Conservation (phyloP, 1,284 basidiomycete genomes). For the Ustanciosporium gigantosporum region DNA sequence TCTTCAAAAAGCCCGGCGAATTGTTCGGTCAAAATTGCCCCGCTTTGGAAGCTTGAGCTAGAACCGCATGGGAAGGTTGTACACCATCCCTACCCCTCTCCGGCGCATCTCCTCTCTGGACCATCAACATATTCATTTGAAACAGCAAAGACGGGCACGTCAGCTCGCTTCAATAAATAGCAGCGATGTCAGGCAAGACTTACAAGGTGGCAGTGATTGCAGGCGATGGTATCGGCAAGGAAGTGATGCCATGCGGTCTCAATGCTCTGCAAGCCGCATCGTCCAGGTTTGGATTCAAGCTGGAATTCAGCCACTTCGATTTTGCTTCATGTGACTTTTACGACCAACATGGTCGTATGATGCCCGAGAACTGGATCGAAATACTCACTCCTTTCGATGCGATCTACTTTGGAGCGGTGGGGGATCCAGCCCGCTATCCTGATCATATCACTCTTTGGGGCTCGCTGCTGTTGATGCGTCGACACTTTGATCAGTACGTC, state of each 20-base stretch:
- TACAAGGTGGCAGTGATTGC: conserved; percentile 67
- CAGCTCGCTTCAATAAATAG: not conserved
- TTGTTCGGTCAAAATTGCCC: too few relatives aligned
- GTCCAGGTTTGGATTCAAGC: conserved; percentile 57
- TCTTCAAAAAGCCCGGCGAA: too few relatives aligned
- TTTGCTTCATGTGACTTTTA: conserved; percentile 62
- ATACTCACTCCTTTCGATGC: conserved; percentile 60
- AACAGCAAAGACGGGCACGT: too few relatives aligned
- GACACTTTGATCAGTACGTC: conserved; percentile 68
- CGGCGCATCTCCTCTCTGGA: too few relatives aligned
- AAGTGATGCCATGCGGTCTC: conserved; percentile 53
- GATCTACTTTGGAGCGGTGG: conserved; percentile 64
- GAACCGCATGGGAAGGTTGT: too few relatives aligned
- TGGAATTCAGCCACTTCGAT: conserved; percentile 63
- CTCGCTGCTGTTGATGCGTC: conserved; percentile 62
- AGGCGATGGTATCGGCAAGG: conserved; percentile 68
- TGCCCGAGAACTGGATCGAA: conserved; percentile 62
- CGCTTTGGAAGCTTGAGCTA: too few relatives aligned
- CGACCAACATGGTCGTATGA: conserved; percentile 60
- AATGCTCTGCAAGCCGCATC: conserved; percentile 46
- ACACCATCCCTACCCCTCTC: too few relatives aligned
- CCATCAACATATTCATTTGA: too few relatives aligned
- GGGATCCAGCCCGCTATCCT: conserved; percentile 54
- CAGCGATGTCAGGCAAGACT: conserved; percentile 12
- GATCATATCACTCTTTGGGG: conserved; percentile 34